Conservation (phyloP, 441 rosid species). For the Kokia cookei region DNA sequence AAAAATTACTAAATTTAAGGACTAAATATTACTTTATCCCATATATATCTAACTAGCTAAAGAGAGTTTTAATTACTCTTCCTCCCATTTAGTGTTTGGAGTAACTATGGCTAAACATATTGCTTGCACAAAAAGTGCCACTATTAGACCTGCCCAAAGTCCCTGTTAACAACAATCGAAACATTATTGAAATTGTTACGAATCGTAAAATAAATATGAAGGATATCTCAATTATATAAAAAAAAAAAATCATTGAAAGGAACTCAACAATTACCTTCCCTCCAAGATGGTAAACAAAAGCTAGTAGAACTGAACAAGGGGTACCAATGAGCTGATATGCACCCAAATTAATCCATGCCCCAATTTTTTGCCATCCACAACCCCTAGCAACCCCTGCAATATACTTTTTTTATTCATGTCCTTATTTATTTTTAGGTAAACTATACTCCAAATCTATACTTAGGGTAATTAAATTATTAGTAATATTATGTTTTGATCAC, state of each 20-base stretch:
- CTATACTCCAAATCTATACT: no score
- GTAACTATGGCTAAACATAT: constrained; percentile 13
- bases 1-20: no score
- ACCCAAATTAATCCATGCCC: constrained; percentile 46
- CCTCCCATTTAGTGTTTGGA: constrained; percentile 26
- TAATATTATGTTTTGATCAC: no score
- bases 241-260: neutral
- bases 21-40: no score
- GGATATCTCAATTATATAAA: no score
- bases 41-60: neutral
- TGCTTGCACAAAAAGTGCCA: constrained; percentile 28
- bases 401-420: neutral
- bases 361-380: constrained; percentile 60
- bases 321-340: constrained; percentile 48
- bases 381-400: constrained; percentile 55
- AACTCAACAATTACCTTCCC: constrained; percentile 29
- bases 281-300: constrained; percentile 38
- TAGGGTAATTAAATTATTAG: no score
- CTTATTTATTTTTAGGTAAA: no score
- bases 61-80: constrained; percentile 12
- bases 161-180: constrained; percentile 12
- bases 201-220: no score
- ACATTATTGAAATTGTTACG: no score
- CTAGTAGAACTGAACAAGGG: constrained; percentile 36
- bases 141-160: constrained; percentile 36